Evolutionary conservation across 192 early-diverging fungal species (phyloP).

Genomic region (Coemansia erecta): DNA sequence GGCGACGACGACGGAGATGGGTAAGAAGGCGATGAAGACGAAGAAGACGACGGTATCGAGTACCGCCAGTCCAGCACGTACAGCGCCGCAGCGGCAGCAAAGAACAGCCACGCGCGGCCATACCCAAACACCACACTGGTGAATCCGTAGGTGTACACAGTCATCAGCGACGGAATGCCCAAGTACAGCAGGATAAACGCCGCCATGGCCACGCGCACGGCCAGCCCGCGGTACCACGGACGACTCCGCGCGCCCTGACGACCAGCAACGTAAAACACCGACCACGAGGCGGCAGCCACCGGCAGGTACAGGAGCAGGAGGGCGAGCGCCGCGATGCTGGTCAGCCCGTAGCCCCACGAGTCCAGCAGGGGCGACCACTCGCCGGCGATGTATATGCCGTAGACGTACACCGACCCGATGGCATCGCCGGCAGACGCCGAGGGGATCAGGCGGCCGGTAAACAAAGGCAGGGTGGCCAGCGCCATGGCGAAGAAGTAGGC

Average conservation of each 20-base stretch:
- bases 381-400: slow-evolving; percentile 53
- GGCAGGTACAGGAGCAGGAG: slow-evolving; percentile 47
- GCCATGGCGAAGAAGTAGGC: slow-evolving; percentile 53
- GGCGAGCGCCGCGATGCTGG: slow-evolving; percentile 27
- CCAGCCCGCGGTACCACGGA: slow-evolving; percentile 29
- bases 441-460: slow-evolving; percentile 69
- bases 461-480: slow-evolving; percentile 63
- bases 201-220: slow-evolving; percentile 19
- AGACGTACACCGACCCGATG: slow-evolving; percentile 56
- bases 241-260: not conserved
- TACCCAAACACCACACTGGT: slow-evolving; percentile 26
- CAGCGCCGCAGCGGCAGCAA: slow-evolving; percentile 22
- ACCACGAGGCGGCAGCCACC: slow-evolving; percentile 30
- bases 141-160: slow-evolving; percentile 45
- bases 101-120: slow-evolving; percentile 40
- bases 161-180: slow-evolving; percentile 25
- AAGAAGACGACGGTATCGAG: not conserved
- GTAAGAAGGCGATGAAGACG: not conserved
- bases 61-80: slow-evolving; percentile 42
- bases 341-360: slow-evolving; percentile 48
- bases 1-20: no score
- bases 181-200: slow-evolving; percentile 26
- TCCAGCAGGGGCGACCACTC: slow-evolving; percentile 50
- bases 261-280: slow-evolving; percentile 26
- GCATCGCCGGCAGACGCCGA: slow-evolving; percentile 31